Evolutionary conservation across 495 filamentous ascomycete species (phyloP), one percentile per base, ranked within the genome.

Genomic region (Talaromyces stipitatus): DNA sequence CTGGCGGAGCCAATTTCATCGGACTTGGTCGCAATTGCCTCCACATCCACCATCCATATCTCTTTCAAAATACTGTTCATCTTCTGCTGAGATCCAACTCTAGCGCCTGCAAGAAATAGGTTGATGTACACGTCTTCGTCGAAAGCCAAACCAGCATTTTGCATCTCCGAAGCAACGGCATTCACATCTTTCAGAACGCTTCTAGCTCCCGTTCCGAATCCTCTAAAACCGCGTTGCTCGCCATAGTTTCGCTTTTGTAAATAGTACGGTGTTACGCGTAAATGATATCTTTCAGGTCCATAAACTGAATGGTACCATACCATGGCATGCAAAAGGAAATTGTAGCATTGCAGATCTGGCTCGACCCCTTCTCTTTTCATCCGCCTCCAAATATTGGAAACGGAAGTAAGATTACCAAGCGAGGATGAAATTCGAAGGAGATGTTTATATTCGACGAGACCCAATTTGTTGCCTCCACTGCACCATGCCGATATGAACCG

Each of bases 11-110:
- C 70, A 4, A 22, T 62, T 54, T 1, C 69, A 66, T 45, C 63
- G 30, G 47, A 53, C 38, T 65, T 57, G 14, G 28, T 33, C 23
- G 71, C 29, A 9, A 83, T 47, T 2, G 64, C 63, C 47, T 77
- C 64, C 4, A 84, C 69, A 59, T 88, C 75, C 22, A 89, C 63
- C 27, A 78, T 75, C 85, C 85, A 89, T 4, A 78, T 72, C 4
- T 72, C 71, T 32, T 68, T 67, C 28, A 89, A 64, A 23, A 83
- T 68, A 1, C 69, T 62, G 32, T 69, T 69, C n/a, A 86, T 67
- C 0, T 70, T 73, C 8, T 50, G 18, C 2, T 76, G 23, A 61
- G 83, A 71, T 3, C 82, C 84, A 50, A 85, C 81, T 8, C 83
- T 73, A 7, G 70, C 74, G n/a, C 76, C 63, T 2, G 81, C 81